Percentiles rank a stretch among this genome's conserved stretches.
Evolutionary conservation across 75 land plant species (phyloP).

Genomic region (Selaginella moellendorffii): DNA sequence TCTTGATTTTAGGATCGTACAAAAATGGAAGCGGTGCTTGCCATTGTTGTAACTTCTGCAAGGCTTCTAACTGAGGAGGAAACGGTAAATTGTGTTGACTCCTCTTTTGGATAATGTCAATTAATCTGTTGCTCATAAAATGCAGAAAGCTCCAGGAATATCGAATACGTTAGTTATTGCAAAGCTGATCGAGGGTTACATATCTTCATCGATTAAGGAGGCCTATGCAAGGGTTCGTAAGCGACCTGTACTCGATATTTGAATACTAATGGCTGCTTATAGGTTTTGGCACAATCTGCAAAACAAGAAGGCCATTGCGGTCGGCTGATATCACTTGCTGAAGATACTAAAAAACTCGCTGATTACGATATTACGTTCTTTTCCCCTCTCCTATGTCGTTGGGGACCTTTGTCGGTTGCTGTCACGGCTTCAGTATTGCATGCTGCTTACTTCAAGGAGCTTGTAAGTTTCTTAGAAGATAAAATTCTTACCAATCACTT

Average conservation of each 20-base stretch:
- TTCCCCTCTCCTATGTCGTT: slow-evolving; percentile 48
- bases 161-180: slow-evolving; percentile 22
- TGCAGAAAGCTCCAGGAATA: no score
- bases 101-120: neutral
- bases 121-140: neutral
- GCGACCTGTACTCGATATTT: neutral
- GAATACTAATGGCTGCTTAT: no score
- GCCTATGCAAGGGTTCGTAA: slow-evolving; percentile 61
- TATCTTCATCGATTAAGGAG: slow-evolving; percentile 60
- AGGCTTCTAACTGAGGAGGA: slow-evolving; percentile 75
- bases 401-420: slow-evolving; percentile 53
- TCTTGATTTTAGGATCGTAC: slow-evolving; percentile 22
- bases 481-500: neutral
- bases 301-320: no score
- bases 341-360: slow-evolving; percentile 44
- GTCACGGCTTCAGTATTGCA: slow-evolving; percentile 72
- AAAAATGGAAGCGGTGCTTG: slow-evolving; percentile 51
- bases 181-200: slow-evolving; percentile 69
- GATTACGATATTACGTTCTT: slow-evolving; percentile 48
- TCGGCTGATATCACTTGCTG: slow-evolving; percentile 64
- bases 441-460: slow-evolving; percentile 62
- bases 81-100: no score
- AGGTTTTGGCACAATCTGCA: no score
- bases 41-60: slow-evolving; percentile 52
- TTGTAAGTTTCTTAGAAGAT: slow-evolving; percentile 53